A percentile compares a stretch with the other conserved stretches of the same genome.
These are phyloP conservation scores for Rhododendron mucronatum DNA, from an alignment of 148 eudicot species.

Conservation along the genomic window DNA sequence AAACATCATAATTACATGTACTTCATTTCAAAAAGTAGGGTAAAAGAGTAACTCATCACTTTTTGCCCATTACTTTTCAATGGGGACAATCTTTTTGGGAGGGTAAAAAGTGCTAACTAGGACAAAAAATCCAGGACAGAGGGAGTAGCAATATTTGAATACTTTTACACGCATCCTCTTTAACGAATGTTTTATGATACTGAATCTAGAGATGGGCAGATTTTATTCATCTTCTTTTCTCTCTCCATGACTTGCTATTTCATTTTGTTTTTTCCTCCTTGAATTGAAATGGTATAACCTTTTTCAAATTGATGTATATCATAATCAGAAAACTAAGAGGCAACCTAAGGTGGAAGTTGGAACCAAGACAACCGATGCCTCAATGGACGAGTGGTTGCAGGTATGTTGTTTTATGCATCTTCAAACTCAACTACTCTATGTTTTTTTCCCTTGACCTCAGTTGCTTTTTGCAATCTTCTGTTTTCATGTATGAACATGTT, in stretches of 20 bases:
- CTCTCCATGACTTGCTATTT: not conserved
- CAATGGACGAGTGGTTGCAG: slow-evolving; percentile 96
- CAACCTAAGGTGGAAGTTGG: slow-evolving; percentile 95
- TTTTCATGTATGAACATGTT: not conserved
- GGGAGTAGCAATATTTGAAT: not conserved
- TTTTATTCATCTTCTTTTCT: not conserved
- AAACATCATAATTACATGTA: no score
- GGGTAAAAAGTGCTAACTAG: no score
- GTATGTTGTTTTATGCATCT: slow-evolving; percentile 29
- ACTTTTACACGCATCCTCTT: not conserved
- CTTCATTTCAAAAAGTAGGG: no score
- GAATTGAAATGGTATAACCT: not conserved
- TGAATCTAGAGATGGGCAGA: not conserved
- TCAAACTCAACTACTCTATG: not conserved
- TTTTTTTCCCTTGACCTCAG: not conserved
- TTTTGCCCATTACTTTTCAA: no score
- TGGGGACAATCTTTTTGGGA: no score
- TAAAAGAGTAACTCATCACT: no score
- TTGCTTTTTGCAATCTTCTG: not conserved
- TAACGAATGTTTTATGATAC: not conserved
- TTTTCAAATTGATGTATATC: not conserved
- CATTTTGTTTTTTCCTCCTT: not conserved
- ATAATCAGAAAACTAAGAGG: slow-evolving; percentile 73
- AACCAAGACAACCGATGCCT: slow-evolving; percentile 72
- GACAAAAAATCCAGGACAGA: no score